phyloP scores from a whole-genome alignment of 345 rosid species.

The Citrus trifoliata region DNA sequence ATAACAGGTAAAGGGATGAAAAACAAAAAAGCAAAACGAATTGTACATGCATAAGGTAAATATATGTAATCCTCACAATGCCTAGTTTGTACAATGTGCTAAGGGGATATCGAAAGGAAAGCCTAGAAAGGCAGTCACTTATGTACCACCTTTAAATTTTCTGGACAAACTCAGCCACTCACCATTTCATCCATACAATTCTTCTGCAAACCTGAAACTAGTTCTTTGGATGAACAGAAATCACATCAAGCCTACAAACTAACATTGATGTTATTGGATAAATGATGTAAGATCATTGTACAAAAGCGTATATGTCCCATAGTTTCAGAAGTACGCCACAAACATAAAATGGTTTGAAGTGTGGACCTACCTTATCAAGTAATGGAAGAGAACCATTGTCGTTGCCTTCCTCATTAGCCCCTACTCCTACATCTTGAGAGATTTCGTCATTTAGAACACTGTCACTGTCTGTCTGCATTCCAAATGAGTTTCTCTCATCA shows the following conservation, averaged over 20 bases:
- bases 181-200: background rate
- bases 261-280: background rate
- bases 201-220: background rate
- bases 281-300: background rate
- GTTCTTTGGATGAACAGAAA: background rate
- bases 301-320: background rate
- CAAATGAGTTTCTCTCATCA: constrained; percentile 8
- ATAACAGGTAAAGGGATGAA: constrained; percentile 5
- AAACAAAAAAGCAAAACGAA: background rate
- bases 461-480: constrained; percentile 7
- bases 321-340: background rate
- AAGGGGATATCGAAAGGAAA: background rate
- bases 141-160: background rate
- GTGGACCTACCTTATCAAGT: constrained; percentile 18
- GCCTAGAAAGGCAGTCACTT: background rate
- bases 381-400: constrained; percentile 5
- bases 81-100: background rate
- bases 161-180: background rate
- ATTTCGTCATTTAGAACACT: constrained; percentile 1
- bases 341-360: background rate
- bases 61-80: background rate
- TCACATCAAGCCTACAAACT: background rate
- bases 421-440: background rate
- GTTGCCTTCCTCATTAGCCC: background rate
- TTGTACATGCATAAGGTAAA: background rate